phyloP scores from a whole-genome alignment of 2,329 filamentous ascomycete species.

The Madurella fahalii region DNA sequence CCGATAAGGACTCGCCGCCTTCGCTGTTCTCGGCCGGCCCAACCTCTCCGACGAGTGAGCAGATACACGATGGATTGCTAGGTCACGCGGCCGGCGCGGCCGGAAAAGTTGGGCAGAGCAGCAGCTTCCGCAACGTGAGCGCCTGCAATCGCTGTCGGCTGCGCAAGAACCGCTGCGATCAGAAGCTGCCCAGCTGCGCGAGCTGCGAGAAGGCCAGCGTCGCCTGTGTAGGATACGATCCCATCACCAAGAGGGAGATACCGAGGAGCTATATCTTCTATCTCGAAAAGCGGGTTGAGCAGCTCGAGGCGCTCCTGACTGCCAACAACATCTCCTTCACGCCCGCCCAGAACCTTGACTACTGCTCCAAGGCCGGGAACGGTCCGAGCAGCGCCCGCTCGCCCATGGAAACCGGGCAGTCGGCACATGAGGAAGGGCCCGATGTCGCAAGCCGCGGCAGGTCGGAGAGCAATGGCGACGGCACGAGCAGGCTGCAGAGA shows the following conservation, averaged over 20 bases:
- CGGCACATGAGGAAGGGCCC: constrained; percentile 30
- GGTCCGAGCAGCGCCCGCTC: constrained; percentile 34
- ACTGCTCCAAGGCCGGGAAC: constrained; percentile 48
- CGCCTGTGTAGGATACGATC: constrained; percentile 91
- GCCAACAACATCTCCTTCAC: constrained; percentile 69
- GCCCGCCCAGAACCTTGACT: constrained; percentile 65
- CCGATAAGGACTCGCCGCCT: constrained; percentile 42
- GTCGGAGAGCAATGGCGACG: constrained; percentile 47
- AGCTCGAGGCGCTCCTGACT: constrained; percentile 72
- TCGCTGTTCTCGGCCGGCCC: constrained; percentile 31
- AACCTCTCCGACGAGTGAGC: constrained; percentile 34
- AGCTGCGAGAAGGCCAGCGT: constrained; percentile 91
- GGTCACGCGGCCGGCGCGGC: constrained; percentile 27
- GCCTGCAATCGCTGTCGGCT: constrained; percentile 90
- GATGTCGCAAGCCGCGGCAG: constrained; percentile 20
- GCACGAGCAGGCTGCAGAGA: constrained; percentile 60
- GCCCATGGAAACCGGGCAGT: constrained; percentile 32
- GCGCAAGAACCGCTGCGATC: constrained; percentile 93
- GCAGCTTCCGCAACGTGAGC: constrained; percentile 79
- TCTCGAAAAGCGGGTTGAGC: constrained; percentile 78
- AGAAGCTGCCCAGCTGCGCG: constrained; percentile 83
- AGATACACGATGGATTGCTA: constrained; percentile 29
- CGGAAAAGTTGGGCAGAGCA: constrained; percentile 53
- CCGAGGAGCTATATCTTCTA: constrained; percentile 94
- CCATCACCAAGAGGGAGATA: constrained; percentile 93